These are phyloP conservation scores for Solanum appendiculatum DNA, from an alignment of 257 asterid species.

Conservation along the genomic window DNA sequence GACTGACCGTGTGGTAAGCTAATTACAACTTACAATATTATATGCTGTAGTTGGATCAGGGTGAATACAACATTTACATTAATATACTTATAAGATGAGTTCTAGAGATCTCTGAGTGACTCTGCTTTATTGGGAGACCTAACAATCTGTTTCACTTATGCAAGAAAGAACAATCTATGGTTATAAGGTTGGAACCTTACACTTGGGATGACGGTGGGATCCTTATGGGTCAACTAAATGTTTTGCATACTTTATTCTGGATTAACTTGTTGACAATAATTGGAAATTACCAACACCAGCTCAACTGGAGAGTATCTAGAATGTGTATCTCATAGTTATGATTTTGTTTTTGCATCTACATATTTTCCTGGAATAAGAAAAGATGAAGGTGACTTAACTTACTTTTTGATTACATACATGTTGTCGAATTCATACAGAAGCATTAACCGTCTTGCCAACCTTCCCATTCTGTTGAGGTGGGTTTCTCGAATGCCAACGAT, in stretches of 20 bases:
- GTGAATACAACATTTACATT: background rate
- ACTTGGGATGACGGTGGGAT: background rate
- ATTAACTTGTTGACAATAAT: background rate
- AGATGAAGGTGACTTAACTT: background rate
- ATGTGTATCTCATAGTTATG: background rate
- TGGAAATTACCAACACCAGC: background rate
- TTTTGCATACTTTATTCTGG: background rate
- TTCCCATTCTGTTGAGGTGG: background rate
- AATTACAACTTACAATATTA: background rate
- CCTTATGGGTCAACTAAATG: too few species aligned
- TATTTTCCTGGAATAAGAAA: background rate
- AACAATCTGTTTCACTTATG: background rate
- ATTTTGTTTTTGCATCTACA: background rate
- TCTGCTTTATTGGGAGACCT: background rate
- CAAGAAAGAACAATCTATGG: background rate
- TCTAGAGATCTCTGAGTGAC: background rate
- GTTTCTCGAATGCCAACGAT: background rate
- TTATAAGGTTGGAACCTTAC: background rate
- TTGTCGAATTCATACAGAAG: background rate
- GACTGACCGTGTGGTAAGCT: background rate
- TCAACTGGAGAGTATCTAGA: background rate
- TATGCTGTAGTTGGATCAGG: background rate
- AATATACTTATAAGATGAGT: background rate
- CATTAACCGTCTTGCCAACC: background rate
- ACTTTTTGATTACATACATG: background rate